These are phyloP conservation scores for Phytophthora sojae DNA, from an alignment of 352 stramenopile species.

Conservation along the genomic window DNA sequence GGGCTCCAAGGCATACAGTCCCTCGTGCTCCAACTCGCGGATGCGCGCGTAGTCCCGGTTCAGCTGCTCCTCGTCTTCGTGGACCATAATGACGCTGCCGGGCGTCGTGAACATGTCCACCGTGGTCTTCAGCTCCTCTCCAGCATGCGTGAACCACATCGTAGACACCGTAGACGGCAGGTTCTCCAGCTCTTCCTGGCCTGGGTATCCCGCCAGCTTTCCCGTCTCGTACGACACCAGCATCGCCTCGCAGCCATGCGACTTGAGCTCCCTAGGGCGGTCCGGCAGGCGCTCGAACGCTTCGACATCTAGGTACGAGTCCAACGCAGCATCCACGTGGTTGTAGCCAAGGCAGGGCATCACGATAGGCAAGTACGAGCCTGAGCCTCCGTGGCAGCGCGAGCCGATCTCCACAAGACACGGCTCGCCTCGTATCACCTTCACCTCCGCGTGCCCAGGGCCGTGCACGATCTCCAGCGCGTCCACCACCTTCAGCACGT, in stretches of 20 bases:
- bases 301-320: conserved; percentile 84
- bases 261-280: conserved; percentile 70
- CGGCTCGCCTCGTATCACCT: conserved; percentile 81
- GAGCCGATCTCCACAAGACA: too few relatives aligned
- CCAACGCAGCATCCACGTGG: conserved; percentile 91
- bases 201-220: conserved; percentile 84
- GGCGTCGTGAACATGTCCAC: conserved; percentile 93
- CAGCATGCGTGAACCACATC: conserved; percentile 73
- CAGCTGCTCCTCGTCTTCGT: conserved; percentile 80
- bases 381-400: conserved; percentile 95
- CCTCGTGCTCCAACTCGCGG: conserved; percentile 81
- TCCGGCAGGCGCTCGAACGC: conserved; percentile 62
- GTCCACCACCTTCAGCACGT: conserved; percentile 80
- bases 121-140: conserved; percentile 69
- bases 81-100: conserved; percentile 83
- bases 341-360: conserved; percentile 92
- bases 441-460: conserved; percentile 90
- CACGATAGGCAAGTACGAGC: conserved; percentile 92
- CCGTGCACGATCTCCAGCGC: conserved; percentile 86
- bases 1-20: conserved; percentile 63
- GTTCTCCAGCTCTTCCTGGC: conserved; percentile 84
- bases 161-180: conserved; percentile 90
- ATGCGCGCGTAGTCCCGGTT: conserved; percentile 86
- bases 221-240: conserved; percentile 91
- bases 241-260: conserved; percentile 92